Evolutionary conservation across 305 asterid species (phyloP), one percentile per base, ranked within the genome.

Genomic region (Salvia sclarea): DNA sequence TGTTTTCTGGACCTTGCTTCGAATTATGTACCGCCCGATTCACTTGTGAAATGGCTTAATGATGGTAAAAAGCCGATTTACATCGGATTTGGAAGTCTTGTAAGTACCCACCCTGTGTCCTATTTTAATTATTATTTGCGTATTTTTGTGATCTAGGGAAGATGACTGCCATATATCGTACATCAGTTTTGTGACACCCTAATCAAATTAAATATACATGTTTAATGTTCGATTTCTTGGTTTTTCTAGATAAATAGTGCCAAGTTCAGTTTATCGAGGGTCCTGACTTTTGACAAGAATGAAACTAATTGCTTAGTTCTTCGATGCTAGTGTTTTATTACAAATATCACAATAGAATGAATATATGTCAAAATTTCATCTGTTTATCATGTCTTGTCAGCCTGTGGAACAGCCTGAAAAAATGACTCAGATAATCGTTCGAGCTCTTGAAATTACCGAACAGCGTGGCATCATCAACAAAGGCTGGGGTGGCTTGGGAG

Each of bases 401-500:
- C 96, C 96, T 45, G 95, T 89, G 16, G 83, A 86, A 80, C 89
- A 86, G 71, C 96, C 98, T 35, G 87, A 76, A 77, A 90, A 86
- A 84, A 90, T 92, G 97, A 92, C 98, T 3, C 57, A 79, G 73
- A 82, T 75, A 78, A 90, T 92, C 53, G 90, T 88, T 71, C 76
- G 64, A 80, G 98, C 98, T 73, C 88, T 92, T 63, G 95, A 84
- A 73, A 81, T 61, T 53, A 92, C 97, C 9, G 86, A 85, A 72
- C 96, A 87, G 70, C 92, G 98, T 66, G 98, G 98, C 72, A 90
- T 92, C 83, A 90, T 92, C 43, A 90, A 92, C 68, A 90, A 85
- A 85, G 98, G 98, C 80, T 92, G 98, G 98, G 98, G 97, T 54
- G 97, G 97, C 78, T 84, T 92, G 69, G 98, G 98, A 72, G 68